A percentile compares a stretch with the other conserved stretches of the same genome.
Conservation (phyloP, 768 basidiomycete genomes). For the Tylopilus vinaceipallidus region DNA sequence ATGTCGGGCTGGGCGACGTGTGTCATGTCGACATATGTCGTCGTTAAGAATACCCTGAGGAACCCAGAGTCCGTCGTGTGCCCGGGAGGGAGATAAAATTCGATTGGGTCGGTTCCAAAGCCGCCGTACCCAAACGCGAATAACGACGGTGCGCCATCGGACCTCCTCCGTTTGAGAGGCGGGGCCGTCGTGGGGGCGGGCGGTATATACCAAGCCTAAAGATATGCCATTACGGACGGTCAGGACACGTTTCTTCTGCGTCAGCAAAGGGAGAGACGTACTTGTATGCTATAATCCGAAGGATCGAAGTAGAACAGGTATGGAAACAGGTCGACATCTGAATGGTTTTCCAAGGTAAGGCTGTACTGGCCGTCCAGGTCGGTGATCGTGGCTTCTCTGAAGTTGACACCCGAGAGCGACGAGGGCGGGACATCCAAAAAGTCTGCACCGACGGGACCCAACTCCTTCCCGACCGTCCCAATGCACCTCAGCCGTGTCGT, state of each 20-base stretch:
- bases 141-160: slow-evolving; percentile 6
- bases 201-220: slow-evolving; percentile 19
- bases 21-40: slow-evolving; percentile 18
- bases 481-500: slow-evolving; percentile 11
- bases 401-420: slow-evolving; percentile 3
- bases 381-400: slow-evolving; percentile 13
- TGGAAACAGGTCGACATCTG: slow-evolving; percentile 18
- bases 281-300: slow-evolving; percentile 18
- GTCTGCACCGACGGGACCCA: slow-evolving; percentile 9
- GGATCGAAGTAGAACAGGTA: slow-evolving; percentile 27
- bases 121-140: slow-evolving; percentile 22
- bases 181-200: slow-evolving; percentile 1
- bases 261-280: no score
- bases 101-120: slow-evolving; percentile 18
- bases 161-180: slow-evolving; percentile 3
- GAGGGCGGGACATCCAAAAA: slow-evolving; percentile 2
- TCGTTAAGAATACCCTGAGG: slow-evolving; percentile 23
- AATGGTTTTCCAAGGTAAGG: slow-evolving; percentile 17
- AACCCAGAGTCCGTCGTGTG: slow-evolving; percentile 15
- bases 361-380: slow-evolving; percentile 12
- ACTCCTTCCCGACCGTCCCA: not conserved
- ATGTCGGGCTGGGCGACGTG: slow-evolving; percentile 11
- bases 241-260: no score
- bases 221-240: not conserved
- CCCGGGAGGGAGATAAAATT: slow-evolving; percentile 11